phyloP scores from a whole-genome alignment of 1,284 basidiomycete species.

The Cronartium ribicola region DNA sequence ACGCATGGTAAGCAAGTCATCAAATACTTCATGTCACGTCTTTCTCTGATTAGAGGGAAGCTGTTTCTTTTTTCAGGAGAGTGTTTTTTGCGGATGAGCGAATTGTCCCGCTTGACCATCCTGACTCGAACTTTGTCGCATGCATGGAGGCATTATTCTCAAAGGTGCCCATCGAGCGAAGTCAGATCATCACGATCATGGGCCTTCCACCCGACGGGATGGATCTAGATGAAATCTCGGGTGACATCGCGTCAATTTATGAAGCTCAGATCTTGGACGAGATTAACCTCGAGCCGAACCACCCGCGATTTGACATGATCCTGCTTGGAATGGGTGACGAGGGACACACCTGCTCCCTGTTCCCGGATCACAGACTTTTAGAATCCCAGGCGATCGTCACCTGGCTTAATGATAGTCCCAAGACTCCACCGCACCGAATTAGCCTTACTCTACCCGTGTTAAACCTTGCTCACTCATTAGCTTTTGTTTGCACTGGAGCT shows the following conservation, averaged over 20 bases:
- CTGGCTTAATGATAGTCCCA: conserved; percentile 51
- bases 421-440: conserved; percentile 50
- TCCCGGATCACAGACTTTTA: conserved; percentile 51
- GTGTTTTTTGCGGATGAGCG: conserved; percentile 52
- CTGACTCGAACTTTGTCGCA: conserved; percentile 50
- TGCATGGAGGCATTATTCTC: conserved; percentile 51
- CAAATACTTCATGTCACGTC: not conserved
- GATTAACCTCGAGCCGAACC: conserved; percentile 45
- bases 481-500: conserved; percentile 50
- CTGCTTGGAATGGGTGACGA: conserved; percentile 52
- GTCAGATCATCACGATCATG: conserved; percentile 51
- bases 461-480: conserved; percentile 48
- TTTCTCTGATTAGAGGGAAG: not conserved
- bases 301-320: conserved; percentile 52
- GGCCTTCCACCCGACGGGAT: conserved; percentile 55
- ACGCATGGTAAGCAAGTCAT: conserved; percentile 49
- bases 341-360: conserved; percentile 52
- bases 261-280: conserved; percentile 79
- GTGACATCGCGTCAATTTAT: conserved; percentile 85
- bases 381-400: conserved; percentile 51
- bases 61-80: conserved; percentile 44
- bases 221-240: conserved; percentile 75
- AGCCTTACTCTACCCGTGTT: conserved; percentile 51
- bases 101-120: conserved; percentile 50
- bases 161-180: conserved; percentile 50